phyloP scores from a whole-genome alignment of 2,329 filamentous ascomycete genomes.

The Botrytis squamosa region DNA sequence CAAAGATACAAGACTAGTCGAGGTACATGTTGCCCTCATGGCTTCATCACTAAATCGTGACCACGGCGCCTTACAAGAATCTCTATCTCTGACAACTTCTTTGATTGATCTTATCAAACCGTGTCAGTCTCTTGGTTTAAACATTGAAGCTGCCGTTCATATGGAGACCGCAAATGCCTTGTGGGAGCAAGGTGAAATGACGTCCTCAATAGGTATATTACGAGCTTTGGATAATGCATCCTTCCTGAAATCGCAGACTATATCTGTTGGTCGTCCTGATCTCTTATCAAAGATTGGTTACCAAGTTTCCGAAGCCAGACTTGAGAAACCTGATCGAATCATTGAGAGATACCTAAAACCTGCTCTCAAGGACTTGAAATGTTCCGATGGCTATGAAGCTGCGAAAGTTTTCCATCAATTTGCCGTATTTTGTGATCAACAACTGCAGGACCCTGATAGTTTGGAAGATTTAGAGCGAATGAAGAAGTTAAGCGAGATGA shows the following conservation, averaged over 20 bases:
- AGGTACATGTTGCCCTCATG: slow-evolving; percentile 74
- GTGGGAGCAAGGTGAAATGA: slow-evolving; percentile 92
- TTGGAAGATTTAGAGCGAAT: slow-evolving; percentile 82
- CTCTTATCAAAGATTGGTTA: slow-evolving; percentile 85
- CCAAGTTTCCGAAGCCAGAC: slow-evolving; percentile 81
- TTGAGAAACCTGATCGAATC: slow-evolving; percentile 89
- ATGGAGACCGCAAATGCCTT: slow-evolving; percentile 85
- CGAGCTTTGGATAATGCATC: slow-evolving; percentile 66
- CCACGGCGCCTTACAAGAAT: slow-evolving; percentile 82
- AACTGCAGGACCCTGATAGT: slow-evolving; percentile 82
- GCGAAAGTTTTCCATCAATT: slow-evolving; percentile 93
- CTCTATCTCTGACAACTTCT: slow-evolving; percentile 78
- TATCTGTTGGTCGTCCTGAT: slow-evolving; percentile 71
- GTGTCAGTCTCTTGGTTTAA: slow-evolving; percentile 69
- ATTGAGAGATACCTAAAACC: slow-evolving; percentile 82
- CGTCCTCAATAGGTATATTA: slow-evolving; percentile 84
- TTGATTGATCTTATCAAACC: slow-evolving; percentile 73
- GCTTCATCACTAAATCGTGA: slow-evolving; percentile 74
- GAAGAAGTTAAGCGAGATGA: slow-evolving; percentile 74
- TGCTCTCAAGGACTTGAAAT: slow-evolving; percentile 76
- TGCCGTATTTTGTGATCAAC: slow-evolving; percentile 90
- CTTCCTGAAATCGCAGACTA: slow-evolving; percentile 64
- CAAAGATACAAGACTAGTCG: slow-evolving; percentile 64
- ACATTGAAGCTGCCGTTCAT: slow-evolving; percentile 72
- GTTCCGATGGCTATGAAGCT: slow-evolving; percentile 67